Base-by-base conservation (phyloP, 352 stramenopile genomes). In the Phytophthora agathidicida region DNA sequence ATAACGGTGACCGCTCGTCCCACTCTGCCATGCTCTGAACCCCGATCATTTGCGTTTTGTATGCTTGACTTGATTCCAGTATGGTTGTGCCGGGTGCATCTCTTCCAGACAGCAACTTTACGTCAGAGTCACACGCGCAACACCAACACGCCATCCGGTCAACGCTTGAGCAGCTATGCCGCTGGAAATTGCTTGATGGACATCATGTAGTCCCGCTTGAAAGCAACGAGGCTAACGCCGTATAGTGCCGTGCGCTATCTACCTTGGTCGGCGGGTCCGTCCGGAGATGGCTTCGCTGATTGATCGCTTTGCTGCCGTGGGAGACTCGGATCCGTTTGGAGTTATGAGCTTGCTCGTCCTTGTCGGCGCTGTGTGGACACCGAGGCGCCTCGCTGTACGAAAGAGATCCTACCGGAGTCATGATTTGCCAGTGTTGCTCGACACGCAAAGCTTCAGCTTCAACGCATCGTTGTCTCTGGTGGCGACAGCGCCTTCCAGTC, bases 41-140 rank as follows among this genome's bases (percentile, higher is more conserved):
- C 24, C 28, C 24, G 26, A 57, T 57, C 36, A 57, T 32, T 57
- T 57, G 35, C 10, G 24, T 48, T 57, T 57, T 57, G 48, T 57
- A 57, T 30, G 13, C 23, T 33, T 42, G 52, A 61, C 7, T 61
- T 61, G 41, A 3, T 53, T 61, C 54, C 42, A 45, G 24, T 61
- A 55, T 23, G 41, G 3, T 4, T 5, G 42, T 58, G 55, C 55
- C 36, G 7, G 20, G 13, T 47, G 14, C 13, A 59, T 60, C 57
- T 44, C 16, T 31, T 14, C 35, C 35, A 28, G 19, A 30, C 20
- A n/a, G n/a, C n/a, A n/a, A 55, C 51, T 58, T 63, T 58, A 53
- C 35, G 16, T 20, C 19, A 47, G 60, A 68, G 60, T 68, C 60
- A 68, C 52, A 68, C 56, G 46, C 22, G 50, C 48, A 60, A 39